A percentile compares a stretch with the other conserved stretches of the same genome.
phyloP scores from a whole-genome alignment of 2,329 filamentous ascomycete genomes.

The Aschersonia sp. region DNA sequence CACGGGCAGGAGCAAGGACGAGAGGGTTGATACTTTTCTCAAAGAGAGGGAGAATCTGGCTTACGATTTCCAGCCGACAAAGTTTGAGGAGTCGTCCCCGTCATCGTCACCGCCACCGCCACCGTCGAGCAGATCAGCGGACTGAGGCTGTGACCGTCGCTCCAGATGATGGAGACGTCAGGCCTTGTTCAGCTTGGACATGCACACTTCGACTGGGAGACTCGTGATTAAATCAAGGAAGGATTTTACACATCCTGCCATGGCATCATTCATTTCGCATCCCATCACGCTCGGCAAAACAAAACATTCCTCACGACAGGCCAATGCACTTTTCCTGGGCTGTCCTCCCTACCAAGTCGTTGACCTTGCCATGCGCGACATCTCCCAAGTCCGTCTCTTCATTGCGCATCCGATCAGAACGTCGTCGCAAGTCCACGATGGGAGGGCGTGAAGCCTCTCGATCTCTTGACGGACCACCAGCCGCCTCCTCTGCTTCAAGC shows the following conservation, averaged over 20 bases:
- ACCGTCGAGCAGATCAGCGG: slow-evolving; percentile 2
- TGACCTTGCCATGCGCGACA: background rate
- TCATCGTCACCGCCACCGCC: slow-evolving; percentile 4
- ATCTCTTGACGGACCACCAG: background rate
- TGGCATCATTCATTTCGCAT: background rate
- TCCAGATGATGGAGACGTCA: background rate
- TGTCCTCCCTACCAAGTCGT: background rate
- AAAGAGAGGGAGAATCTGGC: slow-evolving; percentile 46
- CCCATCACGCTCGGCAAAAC: background rate
- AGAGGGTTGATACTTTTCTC: slow-evolving; percentile 65
- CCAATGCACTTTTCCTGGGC: too few relatives aligned
- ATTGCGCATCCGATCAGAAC: background rate
- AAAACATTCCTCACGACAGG: too few relatives aligned
- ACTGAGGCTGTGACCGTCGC: background rate
- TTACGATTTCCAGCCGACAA: slow-evolving; percentile 17
- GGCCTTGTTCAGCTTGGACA: too few relatives aligned
- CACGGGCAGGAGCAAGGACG: slow-evolving; percentile 39
- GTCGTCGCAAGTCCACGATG: background rate
- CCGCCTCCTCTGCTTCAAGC: background rate
- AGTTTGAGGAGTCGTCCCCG: slow-evolving; percentile 11
- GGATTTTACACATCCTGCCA: too few relatives aligned
- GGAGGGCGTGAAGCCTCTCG: background rate
- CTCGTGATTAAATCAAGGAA: too few relatives aligned
- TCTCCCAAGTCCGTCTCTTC: slow-evolving; percentile 1
- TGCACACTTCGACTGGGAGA: background rate